Percentiles rank a stretch among this genome's conserved stretches.
Evolutionary conservation across 1,284 basidiomycete species (phyloP).

Genomic region (Trichosporon coremiiforme): DNA sequence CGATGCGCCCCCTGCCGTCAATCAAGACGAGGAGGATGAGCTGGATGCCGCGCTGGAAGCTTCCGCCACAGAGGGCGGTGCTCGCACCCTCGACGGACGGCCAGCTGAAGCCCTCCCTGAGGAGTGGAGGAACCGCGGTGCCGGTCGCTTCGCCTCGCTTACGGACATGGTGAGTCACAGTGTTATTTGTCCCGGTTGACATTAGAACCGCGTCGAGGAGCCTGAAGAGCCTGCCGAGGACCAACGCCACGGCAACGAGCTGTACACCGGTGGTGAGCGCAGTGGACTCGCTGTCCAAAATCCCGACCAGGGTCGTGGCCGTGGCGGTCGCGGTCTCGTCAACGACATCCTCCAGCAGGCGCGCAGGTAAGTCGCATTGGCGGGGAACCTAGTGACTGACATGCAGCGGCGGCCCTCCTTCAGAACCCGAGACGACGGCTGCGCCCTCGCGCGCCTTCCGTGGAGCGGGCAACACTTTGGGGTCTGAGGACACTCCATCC

Average conservation of each 20-base stretch:
- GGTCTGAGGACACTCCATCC: slow-evolving; percentile 74
- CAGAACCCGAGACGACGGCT: slow-evolving; percentile 33
- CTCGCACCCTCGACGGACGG: slow-evolving; percentile 42
- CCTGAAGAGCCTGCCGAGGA: slow-evolving; percentile 39
- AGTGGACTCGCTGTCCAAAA: slow-evolving; percentile 91
- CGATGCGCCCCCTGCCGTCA: slow-evolving; percentile 28
- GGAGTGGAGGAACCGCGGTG: slow-evolving; percentile 46
- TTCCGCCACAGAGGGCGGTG: slow-evolving; percentile 28
- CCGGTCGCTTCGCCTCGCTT: slow-evolving; percentile 38
- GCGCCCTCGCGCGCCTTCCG: slow-evolving; percentile 21
- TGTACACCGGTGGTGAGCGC: slow-evolving; percentile 75
- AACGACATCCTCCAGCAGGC: slow-evolving; percentile 80
- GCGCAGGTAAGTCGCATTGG: slow-evolving; percentile 69
- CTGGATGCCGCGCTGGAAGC: slow-evolving; percentile 32
- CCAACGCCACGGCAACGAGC: slow-evolving; percentile 57
- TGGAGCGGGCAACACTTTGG: slow-evolving; percentile 67
- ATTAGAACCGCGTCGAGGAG: slow-evolving; percentile 29
- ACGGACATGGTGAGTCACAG: slow-evolving; percentile 30
- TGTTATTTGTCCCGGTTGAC: neutral
- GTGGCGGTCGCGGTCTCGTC: slow-evolving; percentile 61
- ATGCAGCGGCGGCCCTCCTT: slow-evolving; percentile 39
- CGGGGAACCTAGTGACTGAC: no score
- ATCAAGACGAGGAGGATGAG: slow-evolving; percentile 38
- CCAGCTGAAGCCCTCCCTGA: slow-evolving; percentile 43
- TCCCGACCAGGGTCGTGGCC: slow-evolving; percentile 61